A percentile compares a stretch with the other conserved stretches of the same genome.
phyloP scores from a whole-genome alignment of 1,284 basidiomycete genomes.

The Testicularia cyperi region DNA sequence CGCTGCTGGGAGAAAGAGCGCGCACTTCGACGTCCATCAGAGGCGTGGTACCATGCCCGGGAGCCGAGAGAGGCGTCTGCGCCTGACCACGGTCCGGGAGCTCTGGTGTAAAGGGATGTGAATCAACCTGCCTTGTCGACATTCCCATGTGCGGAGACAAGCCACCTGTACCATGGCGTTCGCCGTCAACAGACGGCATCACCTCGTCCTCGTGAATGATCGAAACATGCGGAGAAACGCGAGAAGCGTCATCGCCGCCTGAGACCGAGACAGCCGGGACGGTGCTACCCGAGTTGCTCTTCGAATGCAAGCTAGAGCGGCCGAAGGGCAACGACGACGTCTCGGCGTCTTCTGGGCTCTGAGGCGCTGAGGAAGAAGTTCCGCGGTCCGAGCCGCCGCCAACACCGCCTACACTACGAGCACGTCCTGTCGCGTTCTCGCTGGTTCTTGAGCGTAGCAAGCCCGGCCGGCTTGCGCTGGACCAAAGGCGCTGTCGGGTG shows the following conservation, averaged over 20 bases:
- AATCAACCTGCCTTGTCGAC: constrained; percentile 1
- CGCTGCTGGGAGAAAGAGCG: no score
- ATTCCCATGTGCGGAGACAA: constrained; percentile 5
- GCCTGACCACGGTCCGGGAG: no score
- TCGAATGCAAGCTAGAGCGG: constrained; percentile 13
- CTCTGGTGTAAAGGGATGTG: no score
- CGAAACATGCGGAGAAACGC: constrained; percentile 14
- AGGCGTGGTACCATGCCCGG: constrained; percentile 1
- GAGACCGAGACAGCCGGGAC: constrained; percentile 2
- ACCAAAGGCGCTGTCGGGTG: constrained; percentile 16
- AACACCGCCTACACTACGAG: no score
- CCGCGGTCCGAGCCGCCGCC: constrained; percentile 18
- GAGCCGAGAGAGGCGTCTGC: constrained; percentile 11
- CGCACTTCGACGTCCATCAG: constrained; percentile 4
- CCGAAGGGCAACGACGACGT: background rate
- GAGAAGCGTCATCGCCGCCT: constrained; percentile 6
- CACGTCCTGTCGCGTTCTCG: constrained; percentile 25
- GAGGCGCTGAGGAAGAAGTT: constrained; percentile 4
- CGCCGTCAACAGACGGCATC: no score
- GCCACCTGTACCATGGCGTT: no score
- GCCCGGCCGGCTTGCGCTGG: constrained; percentile 21
- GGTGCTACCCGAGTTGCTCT: constrained; percentile 23
- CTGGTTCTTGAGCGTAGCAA: constrained; percentile 20
- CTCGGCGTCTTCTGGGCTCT: constrained; percentile 12
- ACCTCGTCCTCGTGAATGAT: constrained; percentile 31